These are phyloP conservation scores for Trichophyton verrucosum DNA, from an alignment of 2,329 filamentous ascomycete genomes.

Conservation along the genomic window DNA sequence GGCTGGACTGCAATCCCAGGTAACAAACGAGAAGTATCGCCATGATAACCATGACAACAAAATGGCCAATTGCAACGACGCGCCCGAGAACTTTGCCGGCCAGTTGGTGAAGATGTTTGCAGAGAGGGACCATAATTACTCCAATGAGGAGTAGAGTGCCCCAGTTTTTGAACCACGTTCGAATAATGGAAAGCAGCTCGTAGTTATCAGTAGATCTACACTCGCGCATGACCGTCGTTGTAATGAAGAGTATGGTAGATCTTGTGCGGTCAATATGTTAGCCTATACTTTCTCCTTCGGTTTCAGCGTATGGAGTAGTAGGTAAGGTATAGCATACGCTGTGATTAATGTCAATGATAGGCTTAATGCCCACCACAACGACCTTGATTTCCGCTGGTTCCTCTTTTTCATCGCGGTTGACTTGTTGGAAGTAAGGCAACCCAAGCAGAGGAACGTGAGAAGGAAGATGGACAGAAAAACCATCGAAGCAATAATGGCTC, in stretches of 20 bases:
- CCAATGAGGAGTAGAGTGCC: conserved; percentile 6
- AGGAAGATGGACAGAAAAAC: conserved; percentile 6
- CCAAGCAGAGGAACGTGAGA: conserved; percentile 3
- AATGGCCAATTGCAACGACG: conserved; percentile 1
- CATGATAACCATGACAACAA: conserved; percentile 6
- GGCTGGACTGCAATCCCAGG: neutral
- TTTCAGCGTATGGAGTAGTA: neutral
- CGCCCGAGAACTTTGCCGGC: conserved; percentile 2
- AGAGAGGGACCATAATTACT: conserved; percentile 8
- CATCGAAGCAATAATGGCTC: neutral
- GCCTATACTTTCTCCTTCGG: neutral
- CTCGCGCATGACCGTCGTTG: neutral
- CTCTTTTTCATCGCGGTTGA: conserved; percentile 1
- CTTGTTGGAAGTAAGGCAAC: neutral
- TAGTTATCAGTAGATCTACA: neutral
- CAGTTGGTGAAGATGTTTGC: conserved; percentile 8
- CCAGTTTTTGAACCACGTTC: conserved; percentile 2
- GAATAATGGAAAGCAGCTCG: neutral
- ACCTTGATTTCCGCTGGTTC: conserved; percentile 5
- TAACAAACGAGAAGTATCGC: conserved; percentile 4
- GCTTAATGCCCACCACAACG: conserved; percentile 6
- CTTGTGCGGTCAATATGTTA: neutral
- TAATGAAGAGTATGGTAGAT: neutral
- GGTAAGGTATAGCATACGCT: neutral
- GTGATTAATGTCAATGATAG: conserved; percentile 1